Percentiles rank a stretch among this genome's conserved stretches.
These are phyloP conservation scores for Esteya vermicola DNA, from an alignment of 2,329 filamentous ascomycete genomes.

Conservation along the genomic window DNA sequence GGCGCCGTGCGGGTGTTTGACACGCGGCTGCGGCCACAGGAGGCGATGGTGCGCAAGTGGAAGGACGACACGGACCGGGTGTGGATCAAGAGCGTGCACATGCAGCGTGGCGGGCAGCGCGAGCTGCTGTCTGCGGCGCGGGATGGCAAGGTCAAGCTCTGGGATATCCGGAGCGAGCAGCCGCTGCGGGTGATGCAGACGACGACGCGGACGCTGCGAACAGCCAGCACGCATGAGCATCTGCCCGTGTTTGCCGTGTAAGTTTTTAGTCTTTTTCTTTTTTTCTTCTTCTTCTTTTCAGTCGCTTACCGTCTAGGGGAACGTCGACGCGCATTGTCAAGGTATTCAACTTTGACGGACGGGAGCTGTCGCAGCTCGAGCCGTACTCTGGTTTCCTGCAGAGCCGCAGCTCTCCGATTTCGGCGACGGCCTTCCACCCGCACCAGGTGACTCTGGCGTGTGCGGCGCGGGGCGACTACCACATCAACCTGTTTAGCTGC, in stretches of 20 bases:
- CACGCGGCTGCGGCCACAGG: constrained; percentile 66
- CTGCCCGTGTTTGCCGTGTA: constrained; percentile 90
- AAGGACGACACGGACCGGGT: constrained; percentile 74
- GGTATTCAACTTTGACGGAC: constrained; percentile 78
- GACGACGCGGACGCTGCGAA: constrained; percentile 66
- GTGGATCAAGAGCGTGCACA: constrained; percentile 92
- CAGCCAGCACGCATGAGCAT: constrained; percentile 87
- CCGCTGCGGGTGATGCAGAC: constrained; percentile 61
- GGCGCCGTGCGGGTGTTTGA: constrained; percentile 92
- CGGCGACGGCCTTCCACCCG: constrained; percentile 86
- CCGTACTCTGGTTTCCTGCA: constrained; percentile 82
- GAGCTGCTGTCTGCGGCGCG: constrained; percentile 83
- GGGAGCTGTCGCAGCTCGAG: constrained; percentile 68
- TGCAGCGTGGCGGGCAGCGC: constrained; percentile 87
- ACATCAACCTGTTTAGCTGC: constrained; percentile 79
- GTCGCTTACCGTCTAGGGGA: constrained; percentile 42
- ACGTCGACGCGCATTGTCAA: constrained; percentile 80
- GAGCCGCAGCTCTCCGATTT: constrained; percentile 67
- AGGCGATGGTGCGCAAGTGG: constrained; percentile 93
- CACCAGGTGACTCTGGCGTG: constrained; percentile 85
- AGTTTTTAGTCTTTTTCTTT: constrained; percentile 26
- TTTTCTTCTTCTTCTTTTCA: background rate
- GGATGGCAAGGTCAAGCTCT: constrained; percentile 86
- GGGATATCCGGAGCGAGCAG: constrained; percentile 84
- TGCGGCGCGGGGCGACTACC: constrained; percentile 71